phyloP scores from a whole-genome alignment of 2,329 filamentous ascomycete species.

The Apiospora malaysiana region DNA sequence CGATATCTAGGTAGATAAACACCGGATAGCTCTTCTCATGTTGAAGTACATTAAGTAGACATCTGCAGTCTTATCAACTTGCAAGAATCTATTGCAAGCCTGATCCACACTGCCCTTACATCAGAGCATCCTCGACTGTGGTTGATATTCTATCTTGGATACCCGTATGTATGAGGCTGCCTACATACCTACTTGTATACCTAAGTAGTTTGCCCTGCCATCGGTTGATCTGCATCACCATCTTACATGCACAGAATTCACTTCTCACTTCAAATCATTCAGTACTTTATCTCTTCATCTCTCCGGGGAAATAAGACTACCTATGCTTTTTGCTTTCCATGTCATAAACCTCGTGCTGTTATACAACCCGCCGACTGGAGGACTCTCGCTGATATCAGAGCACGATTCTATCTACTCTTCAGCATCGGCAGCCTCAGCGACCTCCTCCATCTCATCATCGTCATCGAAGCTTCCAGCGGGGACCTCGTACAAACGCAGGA shows the following conservation, averaged over 20 bases:
- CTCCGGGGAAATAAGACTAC: neutral
- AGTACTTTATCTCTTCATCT: neutral
- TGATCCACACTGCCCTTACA: too few relatives aligned
- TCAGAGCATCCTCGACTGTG: too few relatives aligned
- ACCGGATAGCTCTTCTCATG: too few relatives aligned
- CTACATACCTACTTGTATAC: neutral
- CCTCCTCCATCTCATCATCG: constrained; percentile 74
- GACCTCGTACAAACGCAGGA: constrained; percentile 91
- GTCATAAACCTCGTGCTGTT: constrained; percentile 14
- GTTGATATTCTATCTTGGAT: neutral
- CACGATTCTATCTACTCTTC: constrained; percentile 38
- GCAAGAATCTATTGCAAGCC: too few relatives aligned
- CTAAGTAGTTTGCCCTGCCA: neutral
- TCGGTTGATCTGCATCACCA: neutral
- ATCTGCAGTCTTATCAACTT: too few relatives aligned
- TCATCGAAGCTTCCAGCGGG: constrained; percentile 90
- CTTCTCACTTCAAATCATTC: neutral
- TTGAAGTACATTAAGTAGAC: too few relatives aligned
- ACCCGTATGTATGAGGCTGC: neutral
- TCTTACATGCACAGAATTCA: neutral
- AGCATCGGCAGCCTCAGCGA: constrained; percentile 53
- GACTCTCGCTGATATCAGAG: neutral
- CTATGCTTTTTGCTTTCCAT: constrained; percentile 8
- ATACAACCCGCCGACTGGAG: neutral
- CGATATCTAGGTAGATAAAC: neutral